A percentile compares a stretch with the other conserved stretches of the same genome.
These are phyloP conservation scores for Phialocephala subalpina DNA, from an alignment of 2,329 filamentous ascomycete species.

Conservation along the genomic window DNA sequence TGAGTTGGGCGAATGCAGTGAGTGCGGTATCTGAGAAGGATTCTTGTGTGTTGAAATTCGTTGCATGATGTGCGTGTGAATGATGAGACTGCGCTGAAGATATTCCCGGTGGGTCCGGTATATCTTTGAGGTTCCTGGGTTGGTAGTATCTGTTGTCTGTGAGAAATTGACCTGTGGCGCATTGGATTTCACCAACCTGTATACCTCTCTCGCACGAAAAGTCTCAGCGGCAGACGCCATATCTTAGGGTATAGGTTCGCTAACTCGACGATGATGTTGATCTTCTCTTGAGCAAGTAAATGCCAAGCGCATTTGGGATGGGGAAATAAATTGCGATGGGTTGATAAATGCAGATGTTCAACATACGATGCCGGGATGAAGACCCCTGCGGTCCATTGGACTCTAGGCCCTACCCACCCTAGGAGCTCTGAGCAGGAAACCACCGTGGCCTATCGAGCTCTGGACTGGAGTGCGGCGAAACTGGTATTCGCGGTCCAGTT, in stretches of 20 bases:
- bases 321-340: not conserved
- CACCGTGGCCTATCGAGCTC: not conserved
- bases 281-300: not conserved
- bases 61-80: not conserved
- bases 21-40: conserved; percentile 52
- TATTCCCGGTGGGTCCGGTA: conserved; percentile 6
- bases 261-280: not conserved
- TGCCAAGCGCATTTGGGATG: not conserved
- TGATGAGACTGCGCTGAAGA: not conserved
- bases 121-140: conserved; percentile 18
- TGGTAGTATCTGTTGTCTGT: conserved; percentile 34
- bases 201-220: conserved; percentile 3
- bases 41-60: conserved; percentile 28
- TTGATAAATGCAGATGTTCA: not conserved
- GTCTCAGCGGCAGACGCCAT: conserved; percentile 11
- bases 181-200: not conserved
- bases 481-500: too few relatives aligned
- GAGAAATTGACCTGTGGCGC: not conserved
- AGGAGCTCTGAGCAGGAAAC: not conserved
- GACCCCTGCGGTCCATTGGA: not conserved
- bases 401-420: not conserved
- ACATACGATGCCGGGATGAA: not conserved
- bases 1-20: conserved; percentile 55
- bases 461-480: too few relatives aligned
- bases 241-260: too few relatives aligned